Percentiles rank a stretch among this genome's conserved stretches.
These are phyloP conservation scores for Trichoderma harzianum DNA, from an alignment of 2,329 filamentous ascomycete species.

Conservation along the genomic window DNA sequence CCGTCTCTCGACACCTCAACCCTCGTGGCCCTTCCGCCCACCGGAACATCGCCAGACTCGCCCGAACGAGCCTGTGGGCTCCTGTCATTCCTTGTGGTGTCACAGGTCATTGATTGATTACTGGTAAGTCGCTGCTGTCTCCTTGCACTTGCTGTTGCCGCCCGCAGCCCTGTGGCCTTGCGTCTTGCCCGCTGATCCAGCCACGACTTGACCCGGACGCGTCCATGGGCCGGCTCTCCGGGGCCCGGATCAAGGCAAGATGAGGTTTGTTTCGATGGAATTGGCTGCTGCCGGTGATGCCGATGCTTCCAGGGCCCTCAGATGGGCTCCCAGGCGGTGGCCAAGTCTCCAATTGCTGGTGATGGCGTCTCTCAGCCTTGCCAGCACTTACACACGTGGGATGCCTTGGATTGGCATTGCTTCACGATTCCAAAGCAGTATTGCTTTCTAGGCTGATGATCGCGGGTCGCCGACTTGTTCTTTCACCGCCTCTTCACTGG, in stretches of 20 bases:
- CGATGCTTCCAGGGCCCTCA: slow-evolving; percentile 29
- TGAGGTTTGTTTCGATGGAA: slow-evolving; percentile 35
- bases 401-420: slow-evolving; percentile 44
- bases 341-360: slow-evolving; percentile 42
- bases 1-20: slow-evolving; percentile 34
- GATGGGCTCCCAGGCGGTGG: slow-evolving; percentile 22
- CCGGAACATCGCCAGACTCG: slow-evolving; percentile 26
- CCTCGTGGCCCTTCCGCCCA: slow-evolving; percentile 27
- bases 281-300: slow-evolving; percentile 32
- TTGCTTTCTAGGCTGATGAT: slow-evolving; percentile 22
- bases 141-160: slow-evolving; percentile 27
- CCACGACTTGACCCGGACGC: slow-evolving; percentile 31
- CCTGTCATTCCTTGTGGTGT: slow-evolving; percentile 31
- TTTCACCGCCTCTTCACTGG: slow-evolving; percentile 24
- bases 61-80: slow-evolving; percentile 25
- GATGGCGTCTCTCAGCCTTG: slow-evolving; percentile 46
- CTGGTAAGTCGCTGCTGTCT: slow-evolving; percentile 44
- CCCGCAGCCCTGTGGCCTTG: slow-evolving; percentile 34
- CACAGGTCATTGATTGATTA: slow-evolving; percentile 46
- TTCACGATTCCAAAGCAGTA: slow-evolving; percentile 27
- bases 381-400: slow-evolving; percentile 41
- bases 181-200: slow-evolving; percentile 36
- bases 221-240: slow-evolving; percentile 35
- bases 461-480: slow-evolving; percentile 30
- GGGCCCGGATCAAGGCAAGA: slow-evolving; percentile 25